Base-by-base conservation (phyloP, 1,284 basidiomycete genomes). In the Sparassis latifolia region DNA sequence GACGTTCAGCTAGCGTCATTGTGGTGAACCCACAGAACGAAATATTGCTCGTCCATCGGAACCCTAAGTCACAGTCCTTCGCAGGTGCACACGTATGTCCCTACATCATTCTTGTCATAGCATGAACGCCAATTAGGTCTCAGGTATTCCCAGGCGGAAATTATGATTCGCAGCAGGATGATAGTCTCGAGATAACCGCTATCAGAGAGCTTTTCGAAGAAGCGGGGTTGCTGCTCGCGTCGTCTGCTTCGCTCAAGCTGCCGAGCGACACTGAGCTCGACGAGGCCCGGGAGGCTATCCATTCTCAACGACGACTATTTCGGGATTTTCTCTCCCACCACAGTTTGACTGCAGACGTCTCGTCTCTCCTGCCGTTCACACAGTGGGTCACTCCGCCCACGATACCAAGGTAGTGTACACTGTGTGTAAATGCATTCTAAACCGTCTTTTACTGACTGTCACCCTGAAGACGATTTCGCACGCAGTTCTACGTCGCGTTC, bases 81-180 rank as follows among this genome's bases (percentile, higher is more conserved):
- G 83, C 71, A 20, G 82, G 83, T 10, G 77, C 79, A 55, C 77
- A 84, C 65, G 84, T 86, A 62, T 42, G 76, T 69, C n/a, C 35
- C 12, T 27, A 4, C 42, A 5, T 33, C 28, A 33, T 39, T 10
- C 10, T 40, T 43, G 12, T 20, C 20, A 20, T n/a, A 3, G n/a
- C 12, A n/a, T 32, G 52, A 33, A 33, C 37, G 33, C 9, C 29
- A 33, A 35, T 42, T 33, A 39, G 12, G 28, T 47, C 54, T 9
- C 53, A 86, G 84, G 85, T 86, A 29, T 88, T 87, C 60, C 85
- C 85, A 12, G 85, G 85, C 28, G 85, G 85, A 7, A 85, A 85
- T 61, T 74, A 72, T 47, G 84, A 86, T 64, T 55, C 69, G 44
- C 66, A 67, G 46, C 82, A 86, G 56, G 84, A 86, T 57, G 61